Conservation (phyloP, 1,284 basidiomycete species). For the Leccinum fallax region DNA sequence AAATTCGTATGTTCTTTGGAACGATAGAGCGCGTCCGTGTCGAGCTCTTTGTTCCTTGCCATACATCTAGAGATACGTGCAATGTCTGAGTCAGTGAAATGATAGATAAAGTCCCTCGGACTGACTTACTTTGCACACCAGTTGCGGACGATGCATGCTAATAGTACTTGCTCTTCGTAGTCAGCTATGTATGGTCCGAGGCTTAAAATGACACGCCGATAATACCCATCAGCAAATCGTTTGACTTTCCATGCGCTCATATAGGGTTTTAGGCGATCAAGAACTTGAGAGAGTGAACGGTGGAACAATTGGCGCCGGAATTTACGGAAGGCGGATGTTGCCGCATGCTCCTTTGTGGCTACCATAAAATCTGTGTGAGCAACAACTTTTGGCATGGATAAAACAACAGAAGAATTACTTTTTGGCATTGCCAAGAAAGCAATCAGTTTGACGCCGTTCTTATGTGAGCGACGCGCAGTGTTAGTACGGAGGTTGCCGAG, state of each 20-base stretch:
- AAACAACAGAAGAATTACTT: not conserved
- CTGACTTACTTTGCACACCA: not conserved
- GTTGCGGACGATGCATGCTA: not conserved
- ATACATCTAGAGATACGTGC: not conserved
- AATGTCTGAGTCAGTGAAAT: not conserved
- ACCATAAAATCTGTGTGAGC: not conserved
- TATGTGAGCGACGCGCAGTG: not conserved
- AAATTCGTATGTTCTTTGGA: not conserved
- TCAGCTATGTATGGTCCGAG: not conserved
- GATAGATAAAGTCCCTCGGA: not conserved
- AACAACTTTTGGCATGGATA: too few relatives aligned
- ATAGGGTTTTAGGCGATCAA: not conserved
- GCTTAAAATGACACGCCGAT: not conserved
- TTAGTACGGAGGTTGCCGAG: conserved; percentile 6
- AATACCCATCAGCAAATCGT: not conserved
- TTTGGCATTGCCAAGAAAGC: conserved; percentile 1
- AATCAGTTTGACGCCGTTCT: not conserved
- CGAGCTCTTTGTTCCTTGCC: not conserved
- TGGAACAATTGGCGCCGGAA: not conserved
- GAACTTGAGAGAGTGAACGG: not conserved
- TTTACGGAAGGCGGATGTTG: not conserved
- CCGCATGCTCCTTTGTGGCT: not conserved
- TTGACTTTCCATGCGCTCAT: not conserved
- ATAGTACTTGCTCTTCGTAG: not conserved
- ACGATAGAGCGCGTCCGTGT: not conserved